Evolutionary conservation across 176 grass and related monocot genomes (phyloP).

Genomic region (Bolboschoenus planiculmis): DNA sequence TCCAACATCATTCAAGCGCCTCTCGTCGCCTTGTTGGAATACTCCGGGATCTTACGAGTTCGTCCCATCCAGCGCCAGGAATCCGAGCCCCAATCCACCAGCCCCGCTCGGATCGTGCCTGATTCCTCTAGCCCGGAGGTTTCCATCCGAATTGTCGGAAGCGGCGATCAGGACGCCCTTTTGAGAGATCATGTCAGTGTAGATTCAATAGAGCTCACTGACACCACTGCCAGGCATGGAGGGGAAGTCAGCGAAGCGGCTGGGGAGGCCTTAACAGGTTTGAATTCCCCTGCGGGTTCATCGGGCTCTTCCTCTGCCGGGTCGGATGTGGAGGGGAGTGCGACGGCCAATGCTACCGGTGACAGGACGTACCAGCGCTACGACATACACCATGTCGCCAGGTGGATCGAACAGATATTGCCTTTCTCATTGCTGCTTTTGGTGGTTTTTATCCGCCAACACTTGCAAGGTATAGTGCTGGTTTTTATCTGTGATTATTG

Average conservation of each 20-base stretch:
- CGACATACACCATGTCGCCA: conserved; percentile 78
- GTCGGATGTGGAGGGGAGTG: conserved; percentile 40
- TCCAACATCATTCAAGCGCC: conserved; percentile 80
- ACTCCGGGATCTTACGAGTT: conserved; percentile 67
- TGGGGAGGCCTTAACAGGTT: conserved; percentile 32
- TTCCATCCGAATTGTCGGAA: conserved; percentile 83
- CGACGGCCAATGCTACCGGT: conserved; percentile 30
- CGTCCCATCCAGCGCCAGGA: conserved; percentile 25
- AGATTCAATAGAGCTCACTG: conserved; percentile 25
- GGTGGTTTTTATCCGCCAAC: conserved; percentile 96
- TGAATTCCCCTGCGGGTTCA: neutral
- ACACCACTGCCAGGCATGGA: conserved; percentile 21
- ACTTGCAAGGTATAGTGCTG: conserved; percentile 69
- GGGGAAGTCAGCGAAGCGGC: conserved; percentile 24
- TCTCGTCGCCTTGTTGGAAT: conserved; percentile 77
- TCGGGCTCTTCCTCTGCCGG: conserved; percentile 15
- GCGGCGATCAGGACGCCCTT: conserved; percentile 39
- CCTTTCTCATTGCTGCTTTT: conserved; percentile 92
- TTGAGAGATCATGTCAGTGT: conserved; percentile 3
- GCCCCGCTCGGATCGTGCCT: conserved; percentile 1
- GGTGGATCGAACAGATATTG: conserved; percentile 95
- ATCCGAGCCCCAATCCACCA: conserved; percentile 19
- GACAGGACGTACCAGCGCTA: conserved; percentile 85
- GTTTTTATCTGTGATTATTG: neutral
- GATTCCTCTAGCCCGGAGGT: conserved; percentile 47